A percentile compares a stretch with the other conserved stretches of the same genome.
Conservation (phyloP, 1,284 basidiomycete species). For the Ceratobasidium sp. region DNA sequence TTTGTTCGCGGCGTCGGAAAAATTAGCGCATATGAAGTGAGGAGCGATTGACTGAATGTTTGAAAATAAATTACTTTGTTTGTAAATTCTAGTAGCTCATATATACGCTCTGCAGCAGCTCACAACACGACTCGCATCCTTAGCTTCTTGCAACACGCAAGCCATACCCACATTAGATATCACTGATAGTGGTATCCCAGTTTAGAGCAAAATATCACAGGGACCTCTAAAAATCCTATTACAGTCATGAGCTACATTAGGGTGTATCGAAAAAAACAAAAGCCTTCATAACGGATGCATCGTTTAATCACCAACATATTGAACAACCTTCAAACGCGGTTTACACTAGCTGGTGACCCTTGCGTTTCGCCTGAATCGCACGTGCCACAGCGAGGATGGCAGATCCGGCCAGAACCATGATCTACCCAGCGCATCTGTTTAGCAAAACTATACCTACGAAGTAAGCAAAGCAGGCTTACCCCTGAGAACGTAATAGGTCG, state of each 20-base stretch:
- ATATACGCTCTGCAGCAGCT: too few relatives aligned
- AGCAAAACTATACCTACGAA: too few relatives aligned
- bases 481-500: slow-evolving; percentile 40
- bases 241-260: neutral
- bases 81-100: too few relatives aligned
- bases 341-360: slow-evolving; percentile 27
- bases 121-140: too few relatives aligned
- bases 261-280: neutral
- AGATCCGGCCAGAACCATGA: slow-evolving; percentile 22
- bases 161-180: too few relatives aligned
- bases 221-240: neutral
- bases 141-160: too few relatives aligned
- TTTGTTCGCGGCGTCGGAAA: slow-evolving; percentile 19
- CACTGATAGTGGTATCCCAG: too few relatives aligned
- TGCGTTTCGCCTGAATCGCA: slow-evolving; percentile 28
- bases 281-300: too few relatives aligned
- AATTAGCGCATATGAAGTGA: neutral
- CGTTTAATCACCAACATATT: neutral
- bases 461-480: too few relatives aligned
- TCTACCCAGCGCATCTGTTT: neutral
- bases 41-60: neutral
- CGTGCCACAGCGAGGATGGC: neutral
- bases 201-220: too few relatives aligned
- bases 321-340: neutral
- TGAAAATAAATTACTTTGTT: too few relatives aligned